phyloP scores from a whole-genome alignment of 2,329 filamentous ascomycete genomes.

The Ophiostoma piceae region DNA sequence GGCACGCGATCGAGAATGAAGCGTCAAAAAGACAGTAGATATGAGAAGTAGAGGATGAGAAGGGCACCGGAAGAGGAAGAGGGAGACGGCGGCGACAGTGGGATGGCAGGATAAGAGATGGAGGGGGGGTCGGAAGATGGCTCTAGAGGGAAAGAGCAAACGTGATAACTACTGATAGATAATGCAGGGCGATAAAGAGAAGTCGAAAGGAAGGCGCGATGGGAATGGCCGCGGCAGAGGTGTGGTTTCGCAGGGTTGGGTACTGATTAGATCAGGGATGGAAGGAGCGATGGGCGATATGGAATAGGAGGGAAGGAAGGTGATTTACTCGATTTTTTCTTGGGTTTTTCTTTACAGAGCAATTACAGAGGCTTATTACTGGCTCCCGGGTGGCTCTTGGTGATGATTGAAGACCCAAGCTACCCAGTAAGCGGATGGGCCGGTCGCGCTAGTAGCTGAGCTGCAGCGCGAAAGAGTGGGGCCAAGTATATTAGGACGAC shows the following conservation, averaged over 20 bases:
- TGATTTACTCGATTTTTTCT: not conserved
- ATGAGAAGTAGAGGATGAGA: slow-evolving; percentile 1
- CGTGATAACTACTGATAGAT: slow-evolving; percentile 18
- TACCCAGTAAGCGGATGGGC: slow-evolving; percentile 21
- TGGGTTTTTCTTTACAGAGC: not conserved
- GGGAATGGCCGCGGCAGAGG: not conserved
- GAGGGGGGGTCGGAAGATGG: slow-evolving; percentile 3
- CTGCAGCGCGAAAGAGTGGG: slow-evolving; percentile 22
- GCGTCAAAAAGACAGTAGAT: not conserved
- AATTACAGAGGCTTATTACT: not conserved
- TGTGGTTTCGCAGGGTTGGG: not conserved
- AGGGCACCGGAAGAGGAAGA: slow-evolving; percentile 5
- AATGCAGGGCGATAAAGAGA: slow-evolving; percentile 18
- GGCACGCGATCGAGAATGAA: not conserved
- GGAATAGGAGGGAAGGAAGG: slow-evolving; percentile 1
- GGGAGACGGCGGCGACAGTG: slow-evolving; percentile 7
- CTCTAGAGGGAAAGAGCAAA: slow-evolving; percentile 9
- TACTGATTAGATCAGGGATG: not conserved
- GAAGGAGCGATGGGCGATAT: slow-evolving; percentile 1
- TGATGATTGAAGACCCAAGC: slow-evolving; percentile 19
- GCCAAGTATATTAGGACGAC: slow-evolving; percentile 9
- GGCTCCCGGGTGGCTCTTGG: slow-evolving; percentile 16
- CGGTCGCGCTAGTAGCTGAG: slow-evolving; percentile 25
- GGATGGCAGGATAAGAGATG: slow-evolving; percentile 5
- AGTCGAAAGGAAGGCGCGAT: slow-evolving; percentile 11